phyloP scores from a whole-genome alignment of 495 filamentous ascomycete genomes.

The Hyaloscypha finlandica region DNA sequence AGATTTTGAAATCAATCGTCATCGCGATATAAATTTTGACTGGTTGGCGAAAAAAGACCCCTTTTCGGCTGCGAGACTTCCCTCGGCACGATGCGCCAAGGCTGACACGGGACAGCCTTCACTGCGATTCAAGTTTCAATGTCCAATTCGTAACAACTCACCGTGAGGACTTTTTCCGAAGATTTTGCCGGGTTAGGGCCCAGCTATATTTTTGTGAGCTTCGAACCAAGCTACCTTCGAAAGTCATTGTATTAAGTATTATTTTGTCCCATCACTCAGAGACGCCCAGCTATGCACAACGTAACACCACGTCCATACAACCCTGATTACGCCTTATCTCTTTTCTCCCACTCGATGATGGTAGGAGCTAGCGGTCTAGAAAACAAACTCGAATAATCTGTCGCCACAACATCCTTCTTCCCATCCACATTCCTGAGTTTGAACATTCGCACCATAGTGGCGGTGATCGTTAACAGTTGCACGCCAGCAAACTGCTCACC shows the following conservation, averaged over 20 bases:
- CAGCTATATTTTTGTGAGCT: no score
- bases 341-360: constrained; percentile 65
- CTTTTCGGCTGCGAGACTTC: not conserved
- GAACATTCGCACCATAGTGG: constrained; percentile 75
- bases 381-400: constrained; percentile 79
- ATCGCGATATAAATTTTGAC: not conserved
- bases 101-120: not conserved
- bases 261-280: constrained; percentile 10
- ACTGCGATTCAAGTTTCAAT: not conserved
- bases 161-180: not conserved
- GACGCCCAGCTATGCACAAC: constrained; percentile 29
- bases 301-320: not conserved
- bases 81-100: not conserved
- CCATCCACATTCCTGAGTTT: constrained; percentile 73
- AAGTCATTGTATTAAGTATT: constrained; percentile 23
- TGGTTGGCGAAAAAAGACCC: not conserved
- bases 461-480: constrained; percentile 82
- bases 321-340: constrained; percentile 35
- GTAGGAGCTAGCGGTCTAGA: constrained; percentile 65
- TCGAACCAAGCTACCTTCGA: not conserved
- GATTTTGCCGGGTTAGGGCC: not conserved
- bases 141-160: not conserved
- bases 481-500: constrained; percentile 97
- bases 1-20: not conserved
- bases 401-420: constrained; percentile 67